Evolutionary conservation across 108 stramenopile genomes (phyloP), one percentile per base, ranked within the genome.

Genomic region (Nannochloropsis salina): DNA sequence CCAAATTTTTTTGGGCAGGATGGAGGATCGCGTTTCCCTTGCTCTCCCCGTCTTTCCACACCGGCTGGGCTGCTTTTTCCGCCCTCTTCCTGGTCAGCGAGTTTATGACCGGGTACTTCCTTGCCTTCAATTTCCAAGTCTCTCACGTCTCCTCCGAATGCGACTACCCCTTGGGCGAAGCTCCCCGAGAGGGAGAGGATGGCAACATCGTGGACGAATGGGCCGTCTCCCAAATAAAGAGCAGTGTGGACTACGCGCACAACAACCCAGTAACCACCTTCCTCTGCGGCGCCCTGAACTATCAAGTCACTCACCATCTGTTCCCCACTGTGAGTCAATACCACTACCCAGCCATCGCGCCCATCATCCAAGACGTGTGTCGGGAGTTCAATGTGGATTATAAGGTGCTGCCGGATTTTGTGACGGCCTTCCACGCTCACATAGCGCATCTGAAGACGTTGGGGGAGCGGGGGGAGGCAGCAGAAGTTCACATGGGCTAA

Each of bases 291-390:
- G 95, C 94, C 22, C 87, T 95, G 9, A 94, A 94, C 84, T 94
- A 95, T 89, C 95, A 95, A 85, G 95, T 95, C 85, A 94, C 94
- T 82, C 95, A 95, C 86, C 95, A 95, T 85, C 90, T 95, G 61
- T 95, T 95, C 92, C 95, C 95, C 22, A 88, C 91, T 5, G 92
- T 95, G 45, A 93, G 93, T 84, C 94, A 95, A 86, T 94, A 95
- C 44, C 96, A 96, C 95, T 99, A 98, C 88, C 98, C 98, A 0
- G 94, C 91, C 89, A 99, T 99, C 90, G 97, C 98, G 9, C 97
- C 97, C 9, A 96, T 91, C 21, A 97, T 99, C 88, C 93, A 95
- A 80, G 89, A 93, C 84, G 90, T 97, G 44, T 98, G 97, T 92
- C 88, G 93, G 90, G 95, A 98, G 90, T 95, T 95, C 85, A 94